Percentiles rank a stretch among this genome's conserved stretches.
Conservation (phyloP, 139 green algal species). For the Astrephomene gubernaculifera region DNA sequence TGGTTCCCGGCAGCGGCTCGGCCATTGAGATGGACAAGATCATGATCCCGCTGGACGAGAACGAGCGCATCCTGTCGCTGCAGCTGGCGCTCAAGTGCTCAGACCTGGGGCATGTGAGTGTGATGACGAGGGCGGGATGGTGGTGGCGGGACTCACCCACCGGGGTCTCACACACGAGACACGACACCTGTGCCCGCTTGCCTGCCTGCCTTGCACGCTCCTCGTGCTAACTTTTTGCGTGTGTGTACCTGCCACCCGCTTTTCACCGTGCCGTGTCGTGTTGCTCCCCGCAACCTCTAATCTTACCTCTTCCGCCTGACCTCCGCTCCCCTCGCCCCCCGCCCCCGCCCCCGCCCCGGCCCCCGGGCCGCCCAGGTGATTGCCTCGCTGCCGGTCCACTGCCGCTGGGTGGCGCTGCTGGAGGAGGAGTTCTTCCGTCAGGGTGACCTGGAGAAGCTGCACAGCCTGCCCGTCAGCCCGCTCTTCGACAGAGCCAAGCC, state of each 20-base stretch:
- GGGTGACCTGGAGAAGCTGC: slow-evolving; percentile 61
- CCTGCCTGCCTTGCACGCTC: too few species aligned
- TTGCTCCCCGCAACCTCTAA: background rate
- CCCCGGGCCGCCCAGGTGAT: slow-evolving; percentile 43
- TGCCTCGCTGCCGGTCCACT: slow-evolving; percentile 54
- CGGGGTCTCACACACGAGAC: too few species aligned
- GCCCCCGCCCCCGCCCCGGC: too few species aligned
- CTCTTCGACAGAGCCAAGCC: slow-evolving; percentile 70
- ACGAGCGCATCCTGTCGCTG: slow-evolving; percentile 57
- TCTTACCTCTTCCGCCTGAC: too few species aligned
- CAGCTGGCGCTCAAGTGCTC: slow-evolving; percentile 72
- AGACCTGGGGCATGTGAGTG: slow-evolving; percentile 62
- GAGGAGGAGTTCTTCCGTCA: slow-evolving; percentile 73
- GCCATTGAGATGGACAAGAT: slow-evolving; percentile 47
- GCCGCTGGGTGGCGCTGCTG: slow-evolving; percentile 61
- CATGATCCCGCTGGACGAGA: slow-evolving; percentile 62
- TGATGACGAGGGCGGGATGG: background rate
- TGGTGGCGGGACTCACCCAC: too few species aligned
- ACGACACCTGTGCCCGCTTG: too few species aligned
- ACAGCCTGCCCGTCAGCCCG: slow-evolving; percentile 53
- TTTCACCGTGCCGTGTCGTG: background rate
- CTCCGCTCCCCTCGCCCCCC: too few species aligned
- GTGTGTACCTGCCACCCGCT: too few species aligned
- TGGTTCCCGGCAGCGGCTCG: slow-evolving; percentile 7
- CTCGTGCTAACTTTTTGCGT: too few species aligned